A percentile compares a stretch with the other conserved stretches of the same genome.
Conservation (phyloP, 192 early-diverging fungal species). For the Spizellomyces punctatus region DNA sequence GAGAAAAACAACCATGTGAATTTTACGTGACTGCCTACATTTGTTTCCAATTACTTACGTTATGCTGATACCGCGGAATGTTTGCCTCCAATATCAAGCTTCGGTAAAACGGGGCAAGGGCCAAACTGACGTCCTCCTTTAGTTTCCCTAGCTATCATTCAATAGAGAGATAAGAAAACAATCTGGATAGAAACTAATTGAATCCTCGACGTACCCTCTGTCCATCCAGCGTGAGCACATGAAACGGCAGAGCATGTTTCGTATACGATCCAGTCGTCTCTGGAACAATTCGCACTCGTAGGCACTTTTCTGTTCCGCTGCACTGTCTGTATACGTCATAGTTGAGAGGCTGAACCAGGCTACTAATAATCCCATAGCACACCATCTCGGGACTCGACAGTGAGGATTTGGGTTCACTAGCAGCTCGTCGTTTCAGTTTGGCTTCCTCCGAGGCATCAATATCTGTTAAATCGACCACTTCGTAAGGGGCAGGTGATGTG, state of each 20-base stretch:
- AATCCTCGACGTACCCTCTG: conserved; percentile 1
- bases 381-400: conserved; percentile 8
- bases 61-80: conserved; percentile 26
- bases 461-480: conserved; percentile 42
- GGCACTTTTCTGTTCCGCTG: conserved; percentile 16
- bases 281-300: conserved; percentile 22
- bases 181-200: not conserved
- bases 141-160: conserved; percentile 25
- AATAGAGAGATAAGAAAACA: not conserved
- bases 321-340: conserved; percentile 19
- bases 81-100: conserved; percentile 20
- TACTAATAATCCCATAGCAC: conserved; percentile 32
- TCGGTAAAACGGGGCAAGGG: conserved; percentile 13
- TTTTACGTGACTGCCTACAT: conserved; percentile 1
- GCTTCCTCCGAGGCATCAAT: conserved; percentile 24
- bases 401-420: not conserved
- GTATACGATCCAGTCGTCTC: not conserved
- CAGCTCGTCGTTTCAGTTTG: conserved; percentile 12
- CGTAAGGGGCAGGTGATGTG: not conserved
- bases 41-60: conserved; percentile 20
- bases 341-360: conserved; percentile 7
- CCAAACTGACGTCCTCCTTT: conserved; percentile 22
- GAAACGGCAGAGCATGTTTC: not conserved
- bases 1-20: not conserved
- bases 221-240: not conserved